Evolutionary conservation across 2,329 filamentous ascomycete genomes (phyloP), one percentile per base, ranked within the genome.

Genomic region (Leptosphaerulina australis): DNA sequence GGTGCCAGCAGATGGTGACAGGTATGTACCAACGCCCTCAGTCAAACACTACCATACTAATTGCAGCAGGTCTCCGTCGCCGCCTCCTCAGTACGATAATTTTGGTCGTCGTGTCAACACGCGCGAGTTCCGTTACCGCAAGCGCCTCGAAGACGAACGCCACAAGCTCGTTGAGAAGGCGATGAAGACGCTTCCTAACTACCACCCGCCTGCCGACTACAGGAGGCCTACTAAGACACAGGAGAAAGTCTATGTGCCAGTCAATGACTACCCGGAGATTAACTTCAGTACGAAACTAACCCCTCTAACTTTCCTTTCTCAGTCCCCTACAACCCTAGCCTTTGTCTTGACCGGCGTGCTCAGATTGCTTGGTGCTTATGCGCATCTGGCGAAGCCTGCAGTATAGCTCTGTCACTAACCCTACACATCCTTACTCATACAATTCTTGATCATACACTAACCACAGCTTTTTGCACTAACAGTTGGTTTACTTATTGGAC

Each of bases 221-320:
- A 91, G 94, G 76, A 90, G 94, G 69, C 94, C 94, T 57, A 97
- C 93, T 75, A 99, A 99, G 88, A 99, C 94, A 74, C 94, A 99
- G 79, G 94, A 99, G 83, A 99, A 99, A 83, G 95, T 99, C 88
- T 99, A 99, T 76, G 94, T 99, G 76, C 94, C 94, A 75, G 94
- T 99, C 81, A 99, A 99, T 85, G 94, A 99, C 79, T 99, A 99
- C 77, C 94, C 94, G 83, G 94, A 99, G 79, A 97, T 99, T 87
- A 99, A 99, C 88, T 99, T 99, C 91, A 99, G 94, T 99, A 97
- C 93, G 93, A 93, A 94, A 92, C 88, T 92, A 96, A 96, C 96
- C 91, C 91, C 91, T 91, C 86, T 70, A 69, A 69, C 69, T 73
- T 74, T 73, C 75, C 69, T 66, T 67, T 61, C 56, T 62, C 55